phyloP scores from a whole-genome alignment of 176 grass and related monocot species.

The Carex pumila region DNA sequence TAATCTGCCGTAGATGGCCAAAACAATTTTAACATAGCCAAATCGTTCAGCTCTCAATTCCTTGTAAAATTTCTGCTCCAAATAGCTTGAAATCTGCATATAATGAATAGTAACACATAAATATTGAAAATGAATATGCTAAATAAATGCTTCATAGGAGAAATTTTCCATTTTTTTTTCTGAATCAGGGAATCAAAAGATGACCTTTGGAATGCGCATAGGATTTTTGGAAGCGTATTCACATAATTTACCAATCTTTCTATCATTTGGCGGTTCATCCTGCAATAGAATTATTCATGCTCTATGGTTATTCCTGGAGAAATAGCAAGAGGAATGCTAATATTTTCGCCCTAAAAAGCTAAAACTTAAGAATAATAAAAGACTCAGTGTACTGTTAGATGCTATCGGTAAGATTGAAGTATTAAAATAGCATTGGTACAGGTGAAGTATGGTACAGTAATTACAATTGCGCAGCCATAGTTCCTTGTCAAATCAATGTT shows the following conservation, averaged over 20 bases:
- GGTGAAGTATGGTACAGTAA: neutral
- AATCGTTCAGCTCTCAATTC: slow-evolving; percentile 78
- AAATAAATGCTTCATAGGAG: neutral
- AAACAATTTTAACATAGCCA: slow-evolving; percentile 87
- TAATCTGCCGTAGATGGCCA: slow-evolving; percentile 87
- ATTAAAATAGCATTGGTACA: neutral
- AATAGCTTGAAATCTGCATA: slow-evolving; percentile 76
- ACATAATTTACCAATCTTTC: slow-evolving; percentile 87
- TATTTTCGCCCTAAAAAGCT: neutral
- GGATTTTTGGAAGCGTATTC: slow-evolving; percentile 94
- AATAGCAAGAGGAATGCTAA: neutral
- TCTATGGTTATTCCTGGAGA: neutral
- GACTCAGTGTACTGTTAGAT: neutral
- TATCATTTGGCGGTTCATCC: slow-evolving; percentile 88
- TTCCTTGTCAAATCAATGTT: neutral
- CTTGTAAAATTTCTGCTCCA: slow-evolving; percentile 84
- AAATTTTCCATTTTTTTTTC: neutral
- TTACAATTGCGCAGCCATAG: neutral
- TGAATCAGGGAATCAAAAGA: neutral
- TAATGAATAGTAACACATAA: slow-evolving; percentile 6
- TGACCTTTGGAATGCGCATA: slow-evolving; percentile 84
- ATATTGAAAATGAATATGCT: neutral
- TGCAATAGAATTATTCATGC: slow-evolving; percentile 28
- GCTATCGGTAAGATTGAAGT: neutral
- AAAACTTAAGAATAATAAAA: neutral